Conservation (phyloP, 164 flowering plant species). For the Protea cynaroides region DNA sequence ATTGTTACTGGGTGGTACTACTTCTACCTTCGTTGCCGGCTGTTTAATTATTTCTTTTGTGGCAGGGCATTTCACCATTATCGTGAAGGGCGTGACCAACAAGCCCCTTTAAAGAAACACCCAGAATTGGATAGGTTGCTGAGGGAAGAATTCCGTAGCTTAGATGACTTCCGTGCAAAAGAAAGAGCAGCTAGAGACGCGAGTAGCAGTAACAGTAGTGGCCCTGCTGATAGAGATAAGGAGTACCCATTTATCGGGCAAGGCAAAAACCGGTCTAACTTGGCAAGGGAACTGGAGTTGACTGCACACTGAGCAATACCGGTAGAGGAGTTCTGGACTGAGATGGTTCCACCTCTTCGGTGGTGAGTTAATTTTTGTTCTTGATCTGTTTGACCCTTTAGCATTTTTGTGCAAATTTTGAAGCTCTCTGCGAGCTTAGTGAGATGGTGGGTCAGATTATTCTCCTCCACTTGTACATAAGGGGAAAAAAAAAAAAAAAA, state of each 20-base stretch:
- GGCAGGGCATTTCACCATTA: slow-evolving; percentile 94
- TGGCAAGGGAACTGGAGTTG: slow-evolving; percentile 16
- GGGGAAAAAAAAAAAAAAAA: neutral
- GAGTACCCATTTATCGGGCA: slow-evolving; percentile 9
- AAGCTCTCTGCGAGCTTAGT: slow-evolving; percentile 14
- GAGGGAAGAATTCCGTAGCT: slow-evolving; percentile 59
- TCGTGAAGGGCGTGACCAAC: slow-evolving; percentile 34
- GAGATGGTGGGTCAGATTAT: slow-evolving; percentile 9
- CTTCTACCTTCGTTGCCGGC: neutral
- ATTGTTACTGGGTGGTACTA: neutral
- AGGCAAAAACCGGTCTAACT: slow-evolving; percentile 18
- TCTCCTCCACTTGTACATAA: slow-evolving; percentile 20
- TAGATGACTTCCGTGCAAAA: slow-evolving; percentile 77
- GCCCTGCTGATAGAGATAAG: slow-evolving; percentile 6
- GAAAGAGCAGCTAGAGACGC: slow-evolving; percentile 27
- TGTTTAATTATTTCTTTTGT: slow-evolving; percentile 2
- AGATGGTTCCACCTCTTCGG: neutral
- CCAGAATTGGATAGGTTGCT: slow-evolving; percentile 78
- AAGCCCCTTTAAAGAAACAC: slow-evolving; percentile 49
- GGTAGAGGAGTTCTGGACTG: neutral
- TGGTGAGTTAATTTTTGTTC: slow-evolving; percentile 6
- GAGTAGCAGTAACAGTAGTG: slow-evolving; percentile 13
- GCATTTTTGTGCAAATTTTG: slow-evolving; percentile 28
- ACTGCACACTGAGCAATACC: slow-evolving; percentile 6
- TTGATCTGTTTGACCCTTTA: slow-evolving; percentile 12